These are phyloP conservation scores for Cladosporium halotolerans DNA, from an alignment of 2,329 filamentous ascomycete genomes.

Conservation along the genomic window DNA sequence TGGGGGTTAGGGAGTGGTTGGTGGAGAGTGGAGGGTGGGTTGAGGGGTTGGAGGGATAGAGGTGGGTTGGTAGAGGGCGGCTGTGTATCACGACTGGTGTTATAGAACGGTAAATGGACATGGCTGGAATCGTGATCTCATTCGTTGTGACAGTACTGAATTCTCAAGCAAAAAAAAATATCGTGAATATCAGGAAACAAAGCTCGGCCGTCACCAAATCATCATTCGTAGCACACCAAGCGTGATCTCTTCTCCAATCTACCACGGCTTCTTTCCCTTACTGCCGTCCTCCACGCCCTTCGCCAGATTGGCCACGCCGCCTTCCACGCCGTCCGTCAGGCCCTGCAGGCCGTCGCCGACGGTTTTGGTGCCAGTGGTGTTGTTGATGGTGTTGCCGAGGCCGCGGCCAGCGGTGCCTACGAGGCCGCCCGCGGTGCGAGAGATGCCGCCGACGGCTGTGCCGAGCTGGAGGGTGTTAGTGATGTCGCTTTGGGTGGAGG, in stretches of 20 bases:
- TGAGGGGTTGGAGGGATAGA: conserved; percentile 47
- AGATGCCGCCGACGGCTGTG: conserved; percentile 47
- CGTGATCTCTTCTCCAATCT: not conserved
- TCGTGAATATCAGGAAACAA: not conserved
- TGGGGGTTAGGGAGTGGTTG: conserved; percentile 66
- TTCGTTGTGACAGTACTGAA: not conserved
- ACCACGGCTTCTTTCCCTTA: conserved; percentile 34
- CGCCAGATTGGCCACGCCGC: conserved; percentile 33
- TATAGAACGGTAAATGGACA: not conserved
- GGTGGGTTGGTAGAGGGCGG: conserved; percentile 6
- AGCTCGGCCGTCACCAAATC: too few relatives aligned
- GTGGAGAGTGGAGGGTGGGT: conserved; percentile 82
- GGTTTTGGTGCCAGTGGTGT: conserved; percentile 37
- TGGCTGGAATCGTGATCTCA: too few relatives aligned
- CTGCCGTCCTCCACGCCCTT: conserved; percentile 39
- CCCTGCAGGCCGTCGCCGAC: conserved; percentile 38
- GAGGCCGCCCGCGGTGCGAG: conserved; percentile 48
- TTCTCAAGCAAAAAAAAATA: not conserved
- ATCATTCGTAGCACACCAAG: too few relatives aligned
- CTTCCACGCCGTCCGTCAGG: conserved; percentile 36
- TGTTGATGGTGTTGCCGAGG: conserved; percentile 38
- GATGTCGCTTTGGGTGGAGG: not conserved
- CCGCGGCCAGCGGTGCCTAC: conserved; percentile 41
- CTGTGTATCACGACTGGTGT: not conserved
- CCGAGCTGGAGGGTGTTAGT: conserved; percentile 26